Conservation (phyloP, 1,284 basidiomycete genomes). For the Singerocomus inundabilis region DNA sequence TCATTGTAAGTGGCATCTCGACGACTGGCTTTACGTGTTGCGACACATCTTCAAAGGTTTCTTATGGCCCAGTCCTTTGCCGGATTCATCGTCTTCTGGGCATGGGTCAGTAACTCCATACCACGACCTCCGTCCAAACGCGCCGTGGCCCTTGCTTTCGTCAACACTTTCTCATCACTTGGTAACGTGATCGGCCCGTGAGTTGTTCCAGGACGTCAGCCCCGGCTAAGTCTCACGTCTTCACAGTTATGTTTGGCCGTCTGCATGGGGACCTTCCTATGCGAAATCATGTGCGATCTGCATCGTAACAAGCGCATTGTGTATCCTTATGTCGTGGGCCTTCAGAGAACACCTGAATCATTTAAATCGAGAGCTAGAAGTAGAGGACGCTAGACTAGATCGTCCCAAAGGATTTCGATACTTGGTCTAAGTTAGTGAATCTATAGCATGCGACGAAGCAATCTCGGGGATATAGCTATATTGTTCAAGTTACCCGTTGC, state of each 20-base stretch:
- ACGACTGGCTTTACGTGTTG: neutral
- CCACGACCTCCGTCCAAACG: slow-evolving; percentile 69
- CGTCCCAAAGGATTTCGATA: slow-evolving; percentile 50
- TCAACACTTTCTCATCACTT: slow-evolving; percentile 71
- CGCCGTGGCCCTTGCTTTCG: slow-evolving; percentile 72
- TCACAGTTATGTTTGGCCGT: slow-evolving; percentile 44
- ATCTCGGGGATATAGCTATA: neutral
- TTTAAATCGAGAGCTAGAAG: slow-evolving; percentile 43
- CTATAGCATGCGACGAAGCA: neutral
- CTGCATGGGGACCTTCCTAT: slow-evolving; percentile 40
- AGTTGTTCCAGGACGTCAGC: slow-evolving; percentile 33
- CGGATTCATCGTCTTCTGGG: slow-evolving; percentile 65
- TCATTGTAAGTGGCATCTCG: slow-evolving; percentile 50
- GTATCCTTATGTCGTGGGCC: slow-evolving; percentile 53
- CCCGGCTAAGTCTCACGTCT: neutral
- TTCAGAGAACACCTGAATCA: slow-evolving; percentile 53
- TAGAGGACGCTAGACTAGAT: slow-evolving; percentile 42
- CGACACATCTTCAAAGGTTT: slow-evolving; percentile 46
- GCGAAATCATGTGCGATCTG: slow-evolving; percentile 45
- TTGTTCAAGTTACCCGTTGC: neutral
- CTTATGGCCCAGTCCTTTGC: slow-evolving; percentile 75
- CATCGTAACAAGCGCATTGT: slow-evolving; percentile 45
- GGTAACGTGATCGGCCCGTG: slow-evolving; percentile 77
- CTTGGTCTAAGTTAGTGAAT: slow-evolving; percentile 29
- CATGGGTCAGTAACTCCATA: slow-evolving; percentile 73